Conservation (phyloP, 371 early-diverging fungal genomes). For the Rhizopus delemar region DNA sequence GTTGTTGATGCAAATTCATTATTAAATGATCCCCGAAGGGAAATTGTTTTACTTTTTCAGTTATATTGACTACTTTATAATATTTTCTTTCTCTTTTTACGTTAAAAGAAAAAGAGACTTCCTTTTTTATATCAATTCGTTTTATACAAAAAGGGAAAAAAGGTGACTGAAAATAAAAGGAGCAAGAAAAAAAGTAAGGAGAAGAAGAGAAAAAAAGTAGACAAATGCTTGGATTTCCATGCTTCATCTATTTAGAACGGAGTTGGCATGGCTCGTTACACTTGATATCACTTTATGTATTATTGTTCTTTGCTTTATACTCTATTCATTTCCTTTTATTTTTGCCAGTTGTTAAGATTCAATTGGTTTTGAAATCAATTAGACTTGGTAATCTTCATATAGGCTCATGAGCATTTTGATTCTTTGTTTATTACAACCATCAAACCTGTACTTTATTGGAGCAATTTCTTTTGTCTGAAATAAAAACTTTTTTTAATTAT, state of each 20-base stretch:
- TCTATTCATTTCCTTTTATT: no score
- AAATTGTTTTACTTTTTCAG: not conserved
- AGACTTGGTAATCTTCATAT: no score
- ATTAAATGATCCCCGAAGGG: slow-evolving; percentile 8
- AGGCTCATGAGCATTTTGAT: no score
- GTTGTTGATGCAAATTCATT: slow-evolving; percentile 6
- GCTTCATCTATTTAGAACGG: not conserved
- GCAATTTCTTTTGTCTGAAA: no score
- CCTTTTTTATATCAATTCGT: not conserved
- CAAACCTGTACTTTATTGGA: no score
- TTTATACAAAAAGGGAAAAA: not conserved
- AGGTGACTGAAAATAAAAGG: not conserved
- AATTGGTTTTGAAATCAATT: no score
- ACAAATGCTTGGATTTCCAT: not conserved
- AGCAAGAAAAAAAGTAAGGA: not conserved
- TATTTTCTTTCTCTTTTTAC: slow-evolving; percentile 3
- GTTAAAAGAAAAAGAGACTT: slow-evolving; percentile 1
- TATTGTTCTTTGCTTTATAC: not conserved
- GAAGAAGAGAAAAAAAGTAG: not conserved
- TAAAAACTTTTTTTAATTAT: no score
- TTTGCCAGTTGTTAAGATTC: no score
- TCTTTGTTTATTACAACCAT: no score
- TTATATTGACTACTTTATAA: not conserved
- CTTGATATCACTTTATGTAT: not conserved
- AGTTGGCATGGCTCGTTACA: not conserved